Percentiles rank a stretch among this genome's conserved stretches.
These are phyloP conservation scores for Pseudocercospora vitis DNA, from an alignment of 2,329 filamentous ascomycete genomes.

Conservation along the genomic window DNA sequence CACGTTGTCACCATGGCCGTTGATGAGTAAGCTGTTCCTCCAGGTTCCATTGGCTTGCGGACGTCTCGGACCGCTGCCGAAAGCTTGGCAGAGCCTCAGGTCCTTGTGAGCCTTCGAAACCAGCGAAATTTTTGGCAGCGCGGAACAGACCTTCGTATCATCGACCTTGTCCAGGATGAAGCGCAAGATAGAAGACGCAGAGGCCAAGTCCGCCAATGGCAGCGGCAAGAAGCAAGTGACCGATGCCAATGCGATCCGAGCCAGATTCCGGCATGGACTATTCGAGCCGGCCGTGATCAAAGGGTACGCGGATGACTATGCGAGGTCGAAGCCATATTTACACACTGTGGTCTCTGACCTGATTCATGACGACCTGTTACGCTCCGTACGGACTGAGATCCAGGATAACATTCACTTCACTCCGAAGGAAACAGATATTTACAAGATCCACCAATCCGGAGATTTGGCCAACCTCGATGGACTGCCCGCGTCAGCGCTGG, in stretches of 20 bases:
- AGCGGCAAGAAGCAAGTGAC: constrained; percentile 43
- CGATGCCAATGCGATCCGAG: constrained; percentile 45
- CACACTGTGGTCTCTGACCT: constrained; percentile 85
- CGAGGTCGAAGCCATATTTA: constrained; percentile 72
- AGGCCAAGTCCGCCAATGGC: constrained; percentile 35
- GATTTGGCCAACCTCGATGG: constrained; percentile 96
- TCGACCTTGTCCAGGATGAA: constrained; percentile 38
- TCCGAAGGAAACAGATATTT: constrained; percentile 98
- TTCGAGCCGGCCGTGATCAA: constrained; percentile 61
- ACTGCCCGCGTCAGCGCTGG: constrained; percentile 79
- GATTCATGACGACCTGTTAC: constrained; percentile 77
- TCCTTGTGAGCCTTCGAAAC: background rate
- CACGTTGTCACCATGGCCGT: background rate
- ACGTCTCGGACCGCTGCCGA: background rate
- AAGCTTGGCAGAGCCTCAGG: background rate
- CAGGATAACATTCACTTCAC: constrained; percentile 90
- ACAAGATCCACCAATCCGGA: constrained; percentile 98
- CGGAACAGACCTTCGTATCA: background rate
- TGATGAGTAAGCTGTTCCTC: background rate
- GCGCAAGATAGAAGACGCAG: constrained; percentile 44
- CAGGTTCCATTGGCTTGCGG: background rate
- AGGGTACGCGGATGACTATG: constrained; percentile 63
- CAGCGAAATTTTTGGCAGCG: background rate
- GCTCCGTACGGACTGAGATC: constrained; percentile 84
- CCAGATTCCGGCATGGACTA: constrained; percentile 65